A percentile compares a stretch with the other conserved stretches of the same genome.
These are phyloP conservation scores for Fraxinus paxiana DNA, from an alignment of 305 asterid genomes.

Conservation along the genomic window DNA sequence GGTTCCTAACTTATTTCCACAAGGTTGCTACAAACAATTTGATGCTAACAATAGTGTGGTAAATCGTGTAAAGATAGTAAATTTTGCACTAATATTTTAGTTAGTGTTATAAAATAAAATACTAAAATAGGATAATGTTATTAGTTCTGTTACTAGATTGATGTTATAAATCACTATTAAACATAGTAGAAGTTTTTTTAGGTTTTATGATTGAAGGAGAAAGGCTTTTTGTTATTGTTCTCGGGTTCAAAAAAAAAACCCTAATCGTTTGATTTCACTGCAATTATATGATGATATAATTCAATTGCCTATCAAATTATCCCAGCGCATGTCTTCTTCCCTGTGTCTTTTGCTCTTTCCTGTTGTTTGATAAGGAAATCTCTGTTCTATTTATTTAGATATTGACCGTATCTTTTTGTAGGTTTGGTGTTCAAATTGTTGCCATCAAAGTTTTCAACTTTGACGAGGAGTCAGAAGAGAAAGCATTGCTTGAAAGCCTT, in stretches of 20 bases:
- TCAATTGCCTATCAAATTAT: not conserved
- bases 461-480: slow-evolving; percentile 66
- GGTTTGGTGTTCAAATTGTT: slow-evolving; percentile 78
- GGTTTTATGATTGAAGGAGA: not conserved
- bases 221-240: not conserved
- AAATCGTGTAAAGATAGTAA: not conserved
- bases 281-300: not conserved
- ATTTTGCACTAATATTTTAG: not conserved
- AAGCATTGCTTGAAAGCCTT: slow-evolving; percentile 65
- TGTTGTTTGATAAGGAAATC: not conserved
- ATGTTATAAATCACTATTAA: not conserved
- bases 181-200: not conserved
- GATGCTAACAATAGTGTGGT: not conserved
- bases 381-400: not conserved
- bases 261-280: not conserved
- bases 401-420: slow-evolving; percentile 17
- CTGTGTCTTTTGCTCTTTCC: not conserved
- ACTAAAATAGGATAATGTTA: not conserved
- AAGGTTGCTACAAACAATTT: not conserved
- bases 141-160: not conserved
- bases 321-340: not conserved
- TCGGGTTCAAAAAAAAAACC: not conserved
- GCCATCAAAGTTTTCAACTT: slow-evolving; percentile 75
- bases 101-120: not conserved
- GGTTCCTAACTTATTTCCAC: not conserved